Evolutionary conservation across 164 flowering plant genomes (phyloP).

Genomic region (Amborella trichopoda): DNA sequence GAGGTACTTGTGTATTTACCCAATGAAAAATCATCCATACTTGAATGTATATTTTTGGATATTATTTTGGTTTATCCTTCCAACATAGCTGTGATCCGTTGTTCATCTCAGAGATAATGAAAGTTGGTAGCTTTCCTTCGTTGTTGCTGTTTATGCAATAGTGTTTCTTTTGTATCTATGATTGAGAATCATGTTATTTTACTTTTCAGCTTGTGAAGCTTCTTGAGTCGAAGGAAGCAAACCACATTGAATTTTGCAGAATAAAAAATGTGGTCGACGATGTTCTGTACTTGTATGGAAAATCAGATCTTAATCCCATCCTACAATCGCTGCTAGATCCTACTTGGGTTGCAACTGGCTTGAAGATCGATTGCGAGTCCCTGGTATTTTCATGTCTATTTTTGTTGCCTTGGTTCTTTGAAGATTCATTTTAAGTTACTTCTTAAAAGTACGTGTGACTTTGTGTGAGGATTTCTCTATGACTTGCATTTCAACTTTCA

Average conservation of each 20-base stretch:
- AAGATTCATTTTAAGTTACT: background rate
- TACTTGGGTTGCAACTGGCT: slow-evolving; percentile 82
- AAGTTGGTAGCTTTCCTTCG: slow-evolving; percentile 5
- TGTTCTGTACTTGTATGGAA: slow-evolving; percentile 51
- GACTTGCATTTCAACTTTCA: too few relatives aligned
- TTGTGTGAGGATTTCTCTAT: too few relatives aligned
- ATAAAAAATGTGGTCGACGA: slow-evolving; percentile 85
- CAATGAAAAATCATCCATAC: too few relatives aligned
- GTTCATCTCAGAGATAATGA: too few relatives aligned
- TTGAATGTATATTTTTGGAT: too few relatives aligned
- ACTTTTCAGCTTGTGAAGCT: slow-evolving; percentile 85
- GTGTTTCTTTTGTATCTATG: too few relatives aligned
- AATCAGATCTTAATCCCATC: slow-evolving; percentile 50
- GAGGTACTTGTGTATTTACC: too few relatives aligned
- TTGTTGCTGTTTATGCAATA: background rate
- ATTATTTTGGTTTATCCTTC: too few relatives aligned
- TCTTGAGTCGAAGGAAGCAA: slow-evolving; percentile 80
- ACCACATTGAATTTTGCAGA: slow-evolving; percentile 84
- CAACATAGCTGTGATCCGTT: too few relatives aligned
- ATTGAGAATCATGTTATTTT: too few relatives aligned
- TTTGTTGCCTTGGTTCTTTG: background rate
- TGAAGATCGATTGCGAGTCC: slow-evolving; percentile 65
- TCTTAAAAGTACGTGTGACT: too few relatives aligned
- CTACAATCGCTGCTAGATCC: slow-evolving; percentile 66
- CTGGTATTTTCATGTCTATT: slow-evolving; percentile 28